Base-by-base conservation (phyloP, 805 yeast species). In the Barnettozyma botsteinii region DNA sequence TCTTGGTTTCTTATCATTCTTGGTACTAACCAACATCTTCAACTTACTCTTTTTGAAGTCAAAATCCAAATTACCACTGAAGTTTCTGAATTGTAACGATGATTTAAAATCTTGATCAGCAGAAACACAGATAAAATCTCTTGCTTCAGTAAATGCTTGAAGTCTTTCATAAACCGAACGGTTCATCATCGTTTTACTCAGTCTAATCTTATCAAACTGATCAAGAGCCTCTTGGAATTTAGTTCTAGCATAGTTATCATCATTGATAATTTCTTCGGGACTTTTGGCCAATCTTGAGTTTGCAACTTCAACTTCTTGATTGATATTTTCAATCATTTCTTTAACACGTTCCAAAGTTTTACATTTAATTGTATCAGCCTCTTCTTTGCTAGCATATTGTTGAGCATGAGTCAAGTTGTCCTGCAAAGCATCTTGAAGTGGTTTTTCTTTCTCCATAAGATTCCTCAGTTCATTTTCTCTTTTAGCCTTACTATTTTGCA, bases 11-110 rank as follows among this genome's bases (percentile, higher is more conserved):
- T 70, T 72, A 42, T 75, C 79, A 36, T 68, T 73, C 43, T 75
- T 73, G 0, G 88, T 81, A 21, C 81, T 72, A 2, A 81, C 85
- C 41, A 70, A 61, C 61, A 84, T 70, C 20, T 70, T 66, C 43
- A 85, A 61, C n/a, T 66, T 65, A 38, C 68, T 67, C 9, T 67
- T 64, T 7, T 60, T 66, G 43, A 72, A 74, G 47, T 81, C 82
- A 56, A 91, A 81, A 13, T 69, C 69, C 32, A 93, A 67, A 37
- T 71, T 67, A 11, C 97, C 98, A 7, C 72, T 69, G 57, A 84
- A 88, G 4, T 84, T 83, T 60, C 97, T 70, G 31, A 74, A 64
- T 33, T 69, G 73, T 47, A 85, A 60, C 0, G 87, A 75, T 31
- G 69, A 64, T 44, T 75, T 77, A 57, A 85, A 85, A 39, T 71